A percentile compares a stretch with the other conserved stretches of the same genome.
phyloP scores from a whole-genome alignment of 495 filamentous ascomycete genomes.

The Penicillium bialowiezense region DNA sequence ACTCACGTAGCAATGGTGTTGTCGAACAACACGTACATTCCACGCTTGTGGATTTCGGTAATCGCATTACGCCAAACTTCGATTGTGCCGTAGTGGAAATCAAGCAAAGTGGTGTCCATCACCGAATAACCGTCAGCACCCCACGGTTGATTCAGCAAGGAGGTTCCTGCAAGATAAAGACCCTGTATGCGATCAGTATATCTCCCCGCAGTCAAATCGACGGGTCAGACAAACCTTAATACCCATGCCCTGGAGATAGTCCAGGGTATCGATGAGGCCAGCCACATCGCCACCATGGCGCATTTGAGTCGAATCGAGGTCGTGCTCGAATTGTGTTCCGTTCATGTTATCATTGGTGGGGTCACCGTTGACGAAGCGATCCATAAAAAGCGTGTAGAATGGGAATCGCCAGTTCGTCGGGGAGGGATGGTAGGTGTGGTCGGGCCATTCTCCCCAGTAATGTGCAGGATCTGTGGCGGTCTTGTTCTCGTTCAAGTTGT shows the following conservation, averaged over 20 bases:
- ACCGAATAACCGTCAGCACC: slow-evolving; percentile 63
- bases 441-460: slow-evolving; percentile 58
- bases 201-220: no score
- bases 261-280: slow-evolving; percentile 33
- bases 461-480: slow-evolving; percentile 55
- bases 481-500: slow-evolving; percentile 63
- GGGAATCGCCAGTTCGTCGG: slow-evolving; percentile 69
- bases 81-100: slow-evolving; percentile 65
- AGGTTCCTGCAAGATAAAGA: slow-evolving; percentile 67
- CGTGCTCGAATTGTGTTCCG: slow-evolving; percentile 27
- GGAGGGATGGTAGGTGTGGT: slow-evolving; percentile 52
- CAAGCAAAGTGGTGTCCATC: slow-evolving; percentile 66
- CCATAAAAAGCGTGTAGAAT: slow-evolving; percentile 67
- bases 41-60: slow-evolving; percentile 59
- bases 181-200: slow-evolving; percentile 33
- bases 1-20: slow-evolving; percentile 69
- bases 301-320: slow-evolving; percentile 36
- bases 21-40: slow-evolving; percentile 70
- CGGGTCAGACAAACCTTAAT: slow-evolving; percentile 52
- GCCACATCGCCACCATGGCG: slow-evolving; percentile 38
- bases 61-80: slow-evolving; percentile 61
- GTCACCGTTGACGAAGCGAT: slow-evolving; percentile 71
- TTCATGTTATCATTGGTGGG: slow-evolving; percentile 18
- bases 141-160: slow-evolving; percentile 71
- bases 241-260: slow-evolving; percentile 56